Percentiles rank a stretch among this genome's conserved stretches.
Evolutionary conservation across 2,329 filamentous ascomycete species (phyloP).

Genomic region (Neurospora sp.): DNA sequence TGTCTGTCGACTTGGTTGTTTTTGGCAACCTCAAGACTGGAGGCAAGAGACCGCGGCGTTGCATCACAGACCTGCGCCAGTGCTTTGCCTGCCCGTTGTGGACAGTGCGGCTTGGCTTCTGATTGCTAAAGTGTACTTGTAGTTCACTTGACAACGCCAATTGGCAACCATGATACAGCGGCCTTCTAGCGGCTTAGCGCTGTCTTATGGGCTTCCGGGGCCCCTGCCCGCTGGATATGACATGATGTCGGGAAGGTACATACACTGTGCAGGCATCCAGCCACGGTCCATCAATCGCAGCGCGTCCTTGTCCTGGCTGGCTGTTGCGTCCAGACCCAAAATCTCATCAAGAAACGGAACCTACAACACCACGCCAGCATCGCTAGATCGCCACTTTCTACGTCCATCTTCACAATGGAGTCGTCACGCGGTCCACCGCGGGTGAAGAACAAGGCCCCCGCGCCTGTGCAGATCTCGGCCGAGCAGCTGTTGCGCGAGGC

Average conservation of each 20-base stretch:
- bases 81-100: background rate
- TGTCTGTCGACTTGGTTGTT: background rate
- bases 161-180: background rate
- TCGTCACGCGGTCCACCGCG: constrained; percentile 79
- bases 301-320: background rate
- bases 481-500: constrained; percentile 96
- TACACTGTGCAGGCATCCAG: background rate
- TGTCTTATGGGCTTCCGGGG: background rate
- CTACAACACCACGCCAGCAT: background rate
- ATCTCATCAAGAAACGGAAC: background rate
- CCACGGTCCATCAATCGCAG: background rate
- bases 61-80: background rate
- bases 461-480: constrained; percentile 83
- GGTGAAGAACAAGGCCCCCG: constrained; percentile 98
- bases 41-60: background rate
- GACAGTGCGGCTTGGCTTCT: background rate
- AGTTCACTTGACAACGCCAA: background rate
- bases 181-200: background rate
- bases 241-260: background rate
- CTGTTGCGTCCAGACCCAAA: background rate
- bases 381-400: background rate
- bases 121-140: background rate
- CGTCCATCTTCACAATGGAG: constrained; percentile 54
- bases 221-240: background rate
- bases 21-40: background rate